A percentile compares a stretch with the other conserved stretches of the same genome.
These are phyloP conservation scores for Stephanodiscus triporus DNA, from an alignment of 108 stramenopile species.

Conservation along the genomic window DNA sequence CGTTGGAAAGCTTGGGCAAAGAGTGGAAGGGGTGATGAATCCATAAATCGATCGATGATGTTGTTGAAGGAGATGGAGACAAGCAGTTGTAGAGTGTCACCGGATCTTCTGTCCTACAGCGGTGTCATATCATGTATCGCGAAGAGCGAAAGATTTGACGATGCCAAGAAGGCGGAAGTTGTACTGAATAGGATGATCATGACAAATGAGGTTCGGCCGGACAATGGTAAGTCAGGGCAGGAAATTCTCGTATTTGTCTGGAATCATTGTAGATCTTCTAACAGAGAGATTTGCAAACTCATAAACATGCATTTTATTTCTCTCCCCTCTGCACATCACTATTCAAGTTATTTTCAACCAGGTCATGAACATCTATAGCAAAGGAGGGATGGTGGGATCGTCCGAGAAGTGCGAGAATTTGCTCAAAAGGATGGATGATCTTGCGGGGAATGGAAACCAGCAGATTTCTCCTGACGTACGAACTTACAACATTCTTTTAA, in stretches of 20 bases:
- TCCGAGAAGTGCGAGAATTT: conserved; percentile 20
- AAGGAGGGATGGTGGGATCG: conserved; percentile 21
- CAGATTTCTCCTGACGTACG: conserved; percentile 22
- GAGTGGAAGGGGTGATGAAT: conserved; percentile 15
- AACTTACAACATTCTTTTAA: conserved; percentile 32
- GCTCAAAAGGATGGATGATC: conserved; percentile 25
- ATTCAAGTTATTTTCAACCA: conserved; percentile 29
- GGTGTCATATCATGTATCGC: conserved; percentile 26
- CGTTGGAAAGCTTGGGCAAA: conserved; percentile 23
- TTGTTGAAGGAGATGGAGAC: conserved; percentile 22
- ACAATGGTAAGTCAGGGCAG: conserved; percentile 12
- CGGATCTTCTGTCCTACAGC: conserved; percentile 28
- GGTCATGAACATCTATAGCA: conserved; percentile 34
- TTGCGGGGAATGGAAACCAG: conserved; percentile 23
- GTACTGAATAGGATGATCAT: conserved; percentile 1
- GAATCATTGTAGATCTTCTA: too few species aligned
- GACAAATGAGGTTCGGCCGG: conserved; percentile 9
- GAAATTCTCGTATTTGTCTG: too few species aligned
- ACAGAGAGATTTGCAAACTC: neutral
- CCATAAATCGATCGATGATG: conserved; percentile 12
- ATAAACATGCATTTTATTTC: neutral
- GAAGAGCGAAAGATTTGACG: conserved; percentile 9
- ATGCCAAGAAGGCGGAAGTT: conserved; percentile 11
- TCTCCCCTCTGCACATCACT: neutral
- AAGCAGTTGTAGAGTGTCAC: conserved; percentile 9